These are phyloP conservation scores for Suillus subluteus DNA, from an alignment of 768 basidiomycete species.

Conservation along the genomic window DNA sequence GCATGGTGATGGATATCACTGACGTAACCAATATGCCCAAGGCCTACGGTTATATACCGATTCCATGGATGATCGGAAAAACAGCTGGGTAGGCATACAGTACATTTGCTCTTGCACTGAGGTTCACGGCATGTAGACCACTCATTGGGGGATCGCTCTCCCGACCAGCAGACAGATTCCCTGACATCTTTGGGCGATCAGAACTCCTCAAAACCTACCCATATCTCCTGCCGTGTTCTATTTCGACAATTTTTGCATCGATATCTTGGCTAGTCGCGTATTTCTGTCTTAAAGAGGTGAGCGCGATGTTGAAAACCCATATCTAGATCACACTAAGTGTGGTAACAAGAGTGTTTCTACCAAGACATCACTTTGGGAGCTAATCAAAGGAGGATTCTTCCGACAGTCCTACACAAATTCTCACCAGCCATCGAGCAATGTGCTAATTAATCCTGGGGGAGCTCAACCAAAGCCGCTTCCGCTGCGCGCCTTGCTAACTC, in stretches of 20 bases:
- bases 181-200: constrained; percentile 55
- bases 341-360: neutral
- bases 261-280: constrained; percentile 53
- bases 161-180: constrained; percentile 40
- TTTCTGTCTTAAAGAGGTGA: constrained; percentile 59
- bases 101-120: constrained; percentile 5
- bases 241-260: constrained; percentile 57
- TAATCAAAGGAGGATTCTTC: neutral
- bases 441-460: neutral
- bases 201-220: constrained; percentile 66
- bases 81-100: constrained; percentile 43
- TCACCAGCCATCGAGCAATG: neutral
- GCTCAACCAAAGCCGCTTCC: constrained; percentile 37
- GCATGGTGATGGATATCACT: constrained; percentile 44
- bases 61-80: constrained; percentile 44
- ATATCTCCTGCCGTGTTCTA: constrained; percentile 73
- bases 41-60: constrained; percentile 63
- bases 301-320: neutral
- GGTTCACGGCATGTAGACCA: constrained; percentile 44
- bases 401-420: neutral
- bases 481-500: constrained; percentile 52
- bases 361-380: neutral
- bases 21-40: constrained; percentile 32
- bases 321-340: neutral
- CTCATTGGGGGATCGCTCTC: constrained; percentile 25